These are phyloP conservation scores for Ulota crispa DNA, from an alignment of 225 moss, liverwort and hornwort genomes.

Conservation along the genomic window DNA sequence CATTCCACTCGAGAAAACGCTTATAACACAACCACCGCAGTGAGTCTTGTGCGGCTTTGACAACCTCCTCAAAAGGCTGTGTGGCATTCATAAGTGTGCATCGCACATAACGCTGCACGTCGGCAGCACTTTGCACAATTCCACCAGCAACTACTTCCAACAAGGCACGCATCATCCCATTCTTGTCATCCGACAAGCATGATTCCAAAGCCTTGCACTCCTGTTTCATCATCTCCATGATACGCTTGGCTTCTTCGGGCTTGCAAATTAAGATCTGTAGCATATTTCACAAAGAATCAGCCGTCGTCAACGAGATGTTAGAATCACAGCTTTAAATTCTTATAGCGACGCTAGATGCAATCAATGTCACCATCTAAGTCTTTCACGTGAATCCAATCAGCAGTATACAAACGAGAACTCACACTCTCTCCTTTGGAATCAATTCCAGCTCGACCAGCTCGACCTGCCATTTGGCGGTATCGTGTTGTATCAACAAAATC, in stretches of 20 bases:
- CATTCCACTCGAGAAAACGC: constrained; percentile 84
- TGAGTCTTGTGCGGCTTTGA: constrained; percentile 84
- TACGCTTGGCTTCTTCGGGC: constrained; percentile 92
- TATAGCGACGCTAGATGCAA: constrained; percentile 2
- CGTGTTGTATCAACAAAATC: constrained; percentile 91
- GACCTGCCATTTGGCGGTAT: constrained; percentile 97
- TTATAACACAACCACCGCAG: constrained; percentile 88
- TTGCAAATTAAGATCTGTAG: constrained; percentile 90
- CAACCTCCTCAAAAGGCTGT: constrained; percentile 88
- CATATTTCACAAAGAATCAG: constrained; percentile 19
- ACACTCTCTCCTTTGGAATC: constrained; percentile 99
- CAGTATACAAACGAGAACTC: constrained; percentile 33
- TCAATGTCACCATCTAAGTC: constrained; percentile 1
- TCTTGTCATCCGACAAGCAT: constrained; percentile 91
- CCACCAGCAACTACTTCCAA: constrained; percentile 98
- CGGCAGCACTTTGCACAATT: constrained; percentile 76
- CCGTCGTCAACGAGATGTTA: constrained; percentile 10
- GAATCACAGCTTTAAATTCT: not conserved
- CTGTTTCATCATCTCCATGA: constrained; percentile 67
- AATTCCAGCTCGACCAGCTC: constrained; percentile 97
- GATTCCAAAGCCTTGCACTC: constrained; percentile 89
- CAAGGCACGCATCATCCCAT: constrained; percentile 97
- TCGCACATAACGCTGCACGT: constrained; percentile 90
- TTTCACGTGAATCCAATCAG: constrained; percentile 14
- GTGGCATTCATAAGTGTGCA: constrained; percentile 96